Base-by-base conservation (phyloP, 495 filamentous ascomycete genomes). In the Clavariopsis aquatica region DNA sequence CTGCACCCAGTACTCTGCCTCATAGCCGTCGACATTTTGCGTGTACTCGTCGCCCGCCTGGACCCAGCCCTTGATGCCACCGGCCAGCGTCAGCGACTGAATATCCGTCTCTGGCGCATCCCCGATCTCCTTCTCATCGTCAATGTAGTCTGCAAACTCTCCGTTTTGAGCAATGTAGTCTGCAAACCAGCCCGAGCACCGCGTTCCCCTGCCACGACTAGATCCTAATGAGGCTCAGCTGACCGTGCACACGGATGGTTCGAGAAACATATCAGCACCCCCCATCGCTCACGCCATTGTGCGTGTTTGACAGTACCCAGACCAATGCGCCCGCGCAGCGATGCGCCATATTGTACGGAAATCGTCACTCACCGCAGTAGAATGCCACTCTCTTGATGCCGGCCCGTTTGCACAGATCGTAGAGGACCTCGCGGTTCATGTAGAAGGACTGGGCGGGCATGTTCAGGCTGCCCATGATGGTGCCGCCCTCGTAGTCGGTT, bases 51-150 rank as follows among this genome's bases (percentile, higher is more conserved):
- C 76, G 52, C 80, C 82, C 34, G 69, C 75, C 69, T 78, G 78
- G 0, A 79, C 77, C 80, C 80, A 82, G 2, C 78, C 79, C 46
- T 78, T 77, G 56, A 82, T 76, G 2, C 80, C 81, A n/a, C 81
- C 79, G 17, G 72, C 73, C 45, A 83, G 72, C 5, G 78, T 78
- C 57, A 77, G 60, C 12, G 79, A 74, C 62, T 80, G 62, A 55
- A 83, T 67, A 10, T 70, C 59, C 28, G 77, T 69, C 8, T 72
- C 72, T 66, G 81, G 74, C 77, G 8, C 71, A 4, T 58, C 73
- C 17, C 59, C 73, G 68, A n/a, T 73, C 66, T 34, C 31, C 31
- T 34, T 34, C 69, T 23, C 71, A 65, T 76, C 71, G 28, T 73
- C 38, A 29, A 78, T 63, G 69, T 79, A 76, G 43, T 80, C 75